Conservation (phyloP, 2,329 filamentous ascomycete genomes). For the Aspergillus pseudoviridinutans region DNA sequence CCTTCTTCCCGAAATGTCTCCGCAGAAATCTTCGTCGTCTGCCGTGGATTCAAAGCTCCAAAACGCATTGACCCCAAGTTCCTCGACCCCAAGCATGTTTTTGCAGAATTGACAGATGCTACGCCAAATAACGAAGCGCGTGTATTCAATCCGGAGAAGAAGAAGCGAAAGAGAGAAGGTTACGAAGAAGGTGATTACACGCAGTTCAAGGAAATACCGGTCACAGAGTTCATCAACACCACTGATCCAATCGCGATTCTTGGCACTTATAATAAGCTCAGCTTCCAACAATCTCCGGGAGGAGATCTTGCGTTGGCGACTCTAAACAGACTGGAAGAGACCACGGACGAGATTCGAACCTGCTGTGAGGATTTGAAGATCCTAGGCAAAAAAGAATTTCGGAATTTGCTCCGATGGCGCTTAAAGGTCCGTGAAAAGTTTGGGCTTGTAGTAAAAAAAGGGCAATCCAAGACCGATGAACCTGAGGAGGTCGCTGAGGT, state of each 20-base stretch:
- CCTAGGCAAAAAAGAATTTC: conserved; percentile 90
- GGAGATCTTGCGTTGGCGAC: conserved; percentile 84
- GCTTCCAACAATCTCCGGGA: conserved; percentile 74
- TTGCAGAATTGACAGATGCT: conserved; percentile 81
- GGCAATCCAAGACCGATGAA: conserved; percentile 48
- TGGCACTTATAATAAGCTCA: conserved; percentile 76
- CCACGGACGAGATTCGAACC: conserved; percentile 72
- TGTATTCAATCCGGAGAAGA: conserved; percentile 94
- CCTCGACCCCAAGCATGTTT: conserved; percentile 82
- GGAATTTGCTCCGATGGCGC: conserved; percentile 82
- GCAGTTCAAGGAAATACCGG: conserved; percentile 83
- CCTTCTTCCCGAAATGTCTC: conserved; percentile 94
- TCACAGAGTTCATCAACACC: conserved; percentile 91
- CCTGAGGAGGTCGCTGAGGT: conserved; percentile 75
- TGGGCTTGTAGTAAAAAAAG: conserved; percentile 74
- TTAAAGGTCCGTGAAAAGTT: conserved; percentile 86
- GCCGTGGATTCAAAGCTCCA: conserved; percentile 89
- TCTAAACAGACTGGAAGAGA: conserved; percentile 79
- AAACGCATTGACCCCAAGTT: conserved; percentile 91
- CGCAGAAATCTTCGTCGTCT: conserved; percentile 98
- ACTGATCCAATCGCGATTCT: conserved; percentile 90
- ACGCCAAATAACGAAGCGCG: conserved; percentile 95
- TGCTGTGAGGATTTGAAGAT: conserved; percentile 85
- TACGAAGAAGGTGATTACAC: conserved; percentile 95
- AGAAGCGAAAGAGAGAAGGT: conserved; percentile 96